A percentile compares a stretch with the other conserved stretches of the same genome.
Evolutionary conservation across 768 basidiomycete species (phyloP).

Genomic region (Suillus paluster): DNA sequence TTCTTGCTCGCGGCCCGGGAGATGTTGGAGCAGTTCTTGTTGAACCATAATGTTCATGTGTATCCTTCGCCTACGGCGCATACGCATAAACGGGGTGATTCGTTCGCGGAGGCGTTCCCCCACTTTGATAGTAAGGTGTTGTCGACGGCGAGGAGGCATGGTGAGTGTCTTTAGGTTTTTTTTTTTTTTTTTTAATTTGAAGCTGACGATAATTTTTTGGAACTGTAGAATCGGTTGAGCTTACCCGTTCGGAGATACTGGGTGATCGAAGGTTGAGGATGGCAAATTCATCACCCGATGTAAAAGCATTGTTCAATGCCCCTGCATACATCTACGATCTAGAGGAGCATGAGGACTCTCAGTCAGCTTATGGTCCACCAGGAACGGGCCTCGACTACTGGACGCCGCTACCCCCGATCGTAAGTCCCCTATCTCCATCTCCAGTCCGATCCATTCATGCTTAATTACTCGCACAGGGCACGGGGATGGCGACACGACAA

Average conservation of each 20-base stretch:
- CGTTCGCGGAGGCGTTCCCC: slow-evolving; percentile 94
- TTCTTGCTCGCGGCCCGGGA: slow-evolving; percentile 89
- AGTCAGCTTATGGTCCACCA: slow-evolving; percentile 57
- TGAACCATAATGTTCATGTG: slow-evolving; percentile 81
- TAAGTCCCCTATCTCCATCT: slow-evolving; percentile 40
- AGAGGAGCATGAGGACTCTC: slow-evolving; percentile 71
- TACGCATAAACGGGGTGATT: slow-evolving; percentile 85
- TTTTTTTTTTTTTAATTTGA: slow-evolving; percentile 27
- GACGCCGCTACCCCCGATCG: slow-evolving; percentile 78
- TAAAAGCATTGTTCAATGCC: slow-evolving; percentile 92
- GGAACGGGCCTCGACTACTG: slow-evolving; percentile 68
- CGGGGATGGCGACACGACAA: slow-evolving; percentile 68
- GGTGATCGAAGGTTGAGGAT: slow-evolving; percentile 77
- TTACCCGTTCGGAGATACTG: slow-evolving; percentile 70
- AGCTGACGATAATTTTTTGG: slow-evolving; percentile 12
- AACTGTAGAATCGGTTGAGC: slow-evolving; percentile 71
- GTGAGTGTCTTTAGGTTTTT: slow-evolving; percentile 34
- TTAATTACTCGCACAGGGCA: slow-evolving; percentile 51
- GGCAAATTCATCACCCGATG: slow-evolving; percentile 90
- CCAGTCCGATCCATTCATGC: too few relatives aligned
- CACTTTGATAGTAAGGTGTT: slow-evolving; percentile 96
- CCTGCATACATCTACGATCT: slow-evolving; percentile 83
- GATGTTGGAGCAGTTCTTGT: slow-evolving; percentile 89
- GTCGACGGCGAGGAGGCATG: slow-evolving; percentile 73
- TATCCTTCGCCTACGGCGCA: slow-evolving; percentile 82